Percentiles rank a stretch among this genome's conserved stretches.
Conservation (phyloP, 192 early-diverging fungal species). For the Umbelopsis sp. region DNA sequence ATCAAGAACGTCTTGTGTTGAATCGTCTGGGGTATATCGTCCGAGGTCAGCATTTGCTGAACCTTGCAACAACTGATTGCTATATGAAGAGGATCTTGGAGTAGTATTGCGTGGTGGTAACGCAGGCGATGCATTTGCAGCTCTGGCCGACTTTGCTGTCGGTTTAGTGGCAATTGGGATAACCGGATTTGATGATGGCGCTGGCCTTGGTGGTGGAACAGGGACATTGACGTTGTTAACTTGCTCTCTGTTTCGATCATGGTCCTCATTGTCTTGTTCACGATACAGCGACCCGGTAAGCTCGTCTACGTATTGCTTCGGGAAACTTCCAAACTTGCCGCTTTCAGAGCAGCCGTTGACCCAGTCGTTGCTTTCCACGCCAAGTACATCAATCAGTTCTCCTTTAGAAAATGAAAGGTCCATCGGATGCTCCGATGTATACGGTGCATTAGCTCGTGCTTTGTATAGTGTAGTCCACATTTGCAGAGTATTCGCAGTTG, state of each 20-base stretch:
- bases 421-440: slow-evolving; percentile 36
- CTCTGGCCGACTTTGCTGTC: not conserved
- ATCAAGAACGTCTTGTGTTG: slow-evolving; percentile 8
- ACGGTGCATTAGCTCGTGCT: slow-evolving; percentile 25
- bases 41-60: not conserved
- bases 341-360: slow-evolving; percentile 9
- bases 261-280: not conserved
- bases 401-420: slow-evolving; percentile 37
- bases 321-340: slow-evolving; percentile 28
- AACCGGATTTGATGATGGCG: not conserved
- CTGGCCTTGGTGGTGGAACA: not conserved
- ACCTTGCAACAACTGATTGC: not conserved
- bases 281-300: not conserved
- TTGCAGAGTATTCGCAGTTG: not conserved
- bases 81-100: not conserved
- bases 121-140: slow-evolving; percentile 1
- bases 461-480: slow-evolving; percentile 33
- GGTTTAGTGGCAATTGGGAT: slow-evolving; percentile 17
- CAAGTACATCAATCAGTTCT: slow-evolving; percentile 36
- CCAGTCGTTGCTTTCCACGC: slow-evolving; percentile 24
- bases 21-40: not conserved
- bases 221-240: not conserved
- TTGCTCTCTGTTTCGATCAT: not conserved
- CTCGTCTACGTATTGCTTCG: not conserved
- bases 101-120: not conserved